Percentiles rank a stretch among this genome's conserved stretches.
Conservation (phyloP, 2,329 filamentous ascomycete genomes). For the Cladosporium cucumerinum region DNA sequence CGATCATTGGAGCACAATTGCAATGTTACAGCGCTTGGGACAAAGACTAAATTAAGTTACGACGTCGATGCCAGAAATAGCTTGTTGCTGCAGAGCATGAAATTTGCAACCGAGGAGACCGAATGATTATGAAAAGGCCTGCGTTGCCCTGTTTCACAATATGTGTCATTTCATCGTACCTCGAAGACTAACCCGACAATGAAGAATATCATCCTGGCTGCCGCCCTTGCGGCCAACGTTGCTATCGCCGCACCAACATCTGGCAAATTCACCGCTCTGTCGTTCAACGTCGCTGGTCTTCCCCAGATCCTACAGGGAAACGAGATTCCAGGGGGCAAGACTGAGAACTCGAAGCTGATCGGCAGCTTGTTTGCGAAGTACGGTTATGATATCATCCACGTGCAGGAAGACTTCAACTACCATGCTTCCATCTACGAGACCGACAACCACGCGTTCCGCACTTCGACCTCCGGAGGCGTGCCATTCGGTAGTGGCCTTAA, state of each 20-base stretch:
- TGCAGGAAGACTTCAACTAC: conserved; percentile 68
- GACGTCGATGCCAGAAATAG: conserved; percentile 5
- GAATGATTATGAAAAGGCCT: neutral
- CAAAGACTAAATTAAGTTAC: conserved; percentile 3
- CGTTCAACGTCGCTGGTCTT: conserved; percentile 61
- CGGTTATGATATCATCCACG: conserved; percentile 60
- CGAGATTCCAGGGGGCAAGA: conserved; percentile 60
- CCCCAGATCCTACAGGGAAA: conserved; percentile 57
- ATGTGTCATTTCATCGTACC: neutral
- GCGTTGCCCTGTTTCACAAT: neutral
- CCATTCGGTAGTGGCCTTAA: conserved; percentile 63
- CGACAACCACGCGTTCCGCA: conserved; percentile 59
- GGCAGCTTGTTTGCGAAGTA: conserved; percentile 56
- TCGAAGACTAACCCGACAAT: neutral
- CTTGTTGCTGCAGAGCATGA: neutral
- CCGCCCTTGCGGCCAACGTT: conserved; percentile 4
- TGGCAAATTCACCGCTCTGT: conserved; percentile 47
- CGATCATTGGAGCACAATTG: conserved; percentile 7
- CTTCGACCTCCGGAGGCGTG: conserved; percentile 62
- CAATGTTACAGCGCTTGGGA: conserved; percentile 3
- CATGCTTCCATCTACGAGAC: conserved; percentile 61
- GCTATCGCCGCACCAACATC: conserved; percentile 36
- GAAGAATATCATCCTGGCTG: conserved; percentile 10
- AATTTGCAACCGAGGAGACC: neutral
- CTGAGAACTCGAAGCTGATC: conserved; percentile 55